phyloP scores from a whole-genome alignment of 768 basidiomycete genomes.

The Hygrophoropsis aurantiaca region DNA sequence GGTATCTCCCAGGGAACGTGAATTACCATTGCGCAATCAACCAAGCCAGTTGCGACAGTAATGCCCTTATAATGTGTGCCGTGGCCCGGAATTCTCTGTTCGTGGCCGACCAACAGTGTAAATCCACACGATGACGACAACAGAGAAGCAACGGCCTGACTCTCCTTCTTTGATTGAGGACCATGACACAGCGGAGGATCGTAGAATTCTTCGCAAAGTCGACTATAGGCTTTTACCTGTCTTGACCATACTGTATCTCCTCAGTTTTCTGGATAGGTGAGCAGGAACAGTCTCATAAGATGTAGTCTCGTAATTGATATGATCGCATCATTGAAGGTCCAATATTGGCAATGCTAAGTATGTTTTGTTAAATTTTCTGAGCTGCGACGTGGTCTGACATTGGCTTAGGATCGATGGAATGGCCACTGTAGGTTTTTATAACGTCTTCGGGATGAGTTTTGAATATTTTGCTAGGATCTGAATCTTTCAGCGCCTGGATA shows the following conservation, averaged over 20 bases:
- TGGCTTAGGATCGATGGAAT: constrained; percentile 52
- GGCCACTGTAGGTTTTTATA: constrained; percentile 34
- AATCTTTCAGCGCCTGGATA: constrained; percentile 48
- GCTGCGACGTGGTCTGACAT: neutral
- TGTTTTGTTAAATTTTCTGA: neutral
- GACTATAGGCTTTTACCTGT: constrained; percentile 38
- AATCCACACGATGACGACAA: constrained; percentile 7
- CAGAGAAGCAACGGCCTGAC: constrained; percentile 7
- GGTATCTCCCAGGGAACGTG: no score
- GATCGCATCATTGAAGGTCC: constrained; percentile 15
- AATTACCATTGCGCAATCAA: no score
- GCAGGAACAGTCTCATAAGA: neutral
- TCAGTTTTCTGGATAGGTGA: constrained; percentile 42
- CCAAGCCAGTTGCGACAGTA: no score
- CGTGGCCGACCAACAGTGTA: no score
- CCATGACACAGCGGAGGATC: constrained; percentile 14
- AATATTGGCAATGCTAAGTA: constrained; percentile 43
- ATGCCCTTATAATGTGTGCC: no score
- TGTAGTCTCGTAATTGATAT: no score
- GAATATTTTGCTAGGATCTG: constrained; percentile 41
- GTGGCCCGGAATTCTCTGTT: no score
- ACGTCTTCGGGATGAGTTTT: neutral
- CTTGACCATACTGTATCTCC: constrained; percentile 38
- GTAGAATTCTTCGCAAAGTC: constrained; percentile 31
- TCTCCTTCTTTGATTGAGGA: constrained; percentile 5